phyloP scores from a whole-genome alignment of 495 filamentous ascomycete species.

The Tuber microsphaerosporum region DNA sequence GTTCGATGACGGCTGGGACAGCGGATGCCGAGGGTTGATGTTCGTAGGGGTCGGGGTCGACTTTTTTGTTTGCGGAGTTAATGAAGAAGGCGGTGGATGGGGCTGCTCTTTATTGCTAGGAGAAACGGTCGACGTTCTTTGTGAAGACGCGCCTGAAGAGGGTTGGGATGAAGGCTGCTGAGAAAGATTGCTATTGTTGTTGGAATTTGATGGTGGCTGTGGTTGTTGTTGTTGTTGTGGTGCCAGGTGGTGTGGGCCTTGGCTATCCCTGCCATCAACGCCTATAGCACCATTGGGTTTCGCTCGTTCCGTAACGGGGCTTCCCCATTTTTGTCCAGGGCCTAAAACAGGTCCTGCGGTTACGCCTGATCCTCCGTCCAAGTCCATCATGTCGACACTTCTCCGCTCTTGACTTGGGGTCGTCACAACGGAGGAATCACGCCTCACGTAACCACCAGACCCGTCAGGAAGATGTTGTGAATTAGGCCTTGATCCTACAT shows the following conservation, averaged over 20 bases:
- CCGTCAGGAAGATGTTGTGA: constrained; percentile 39
- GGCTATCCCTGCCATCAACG: constrained; percentile 40
- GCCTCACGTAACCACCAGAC: constrained; percentile 18
- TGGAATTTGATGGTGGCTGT: constrained; percentile 9
- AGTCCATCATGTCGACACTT: constrained; percentile 37
- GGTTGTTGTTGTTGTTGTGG: constrained; percentile 37
- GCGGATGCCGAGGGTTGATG: constrained; percentile 22
- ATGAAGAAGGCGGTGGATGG: constrained; percentile 23
- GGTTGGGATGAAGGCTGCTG: constrained; percentile 26
- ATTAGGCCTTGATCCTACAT: constrained; percentile 41
- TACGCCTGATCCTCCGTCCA: constrained; percentile 32
- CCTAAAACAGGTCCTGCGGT: constrained; percentile 42
- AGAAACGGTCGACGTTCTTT: constrained; percentile 24
- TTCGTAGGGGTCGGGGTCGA: constrained; percentile 21
- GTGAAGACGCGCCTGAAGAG: constrained; percentile 22
- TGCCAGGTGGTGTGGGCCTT: constrained; percentile 44
- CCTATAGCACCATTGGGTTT: constrained; percentile 48
- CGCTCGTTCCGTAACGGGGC: constrained; percentile 39
- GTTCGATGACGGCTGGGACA: constrained; percentile 19
- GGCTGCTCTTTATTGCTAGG: constrained; percentile 33
- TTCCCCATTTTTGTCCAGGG: constrained; percentile 34
- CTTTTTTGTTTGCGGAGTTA: constrained; percentile 11
- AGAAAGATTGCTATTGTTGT: constrained; percentile 12
- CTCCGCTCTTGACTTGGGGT: constrained; percentile 23
- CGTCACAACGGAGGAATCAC: constrained; percentile 19